These are phyloP conservation scores for Dactylonectria estremocensis DNA, from an alignment of 2,329 filamentous ascomycete species.

Conservation along the genomic window DNA sequence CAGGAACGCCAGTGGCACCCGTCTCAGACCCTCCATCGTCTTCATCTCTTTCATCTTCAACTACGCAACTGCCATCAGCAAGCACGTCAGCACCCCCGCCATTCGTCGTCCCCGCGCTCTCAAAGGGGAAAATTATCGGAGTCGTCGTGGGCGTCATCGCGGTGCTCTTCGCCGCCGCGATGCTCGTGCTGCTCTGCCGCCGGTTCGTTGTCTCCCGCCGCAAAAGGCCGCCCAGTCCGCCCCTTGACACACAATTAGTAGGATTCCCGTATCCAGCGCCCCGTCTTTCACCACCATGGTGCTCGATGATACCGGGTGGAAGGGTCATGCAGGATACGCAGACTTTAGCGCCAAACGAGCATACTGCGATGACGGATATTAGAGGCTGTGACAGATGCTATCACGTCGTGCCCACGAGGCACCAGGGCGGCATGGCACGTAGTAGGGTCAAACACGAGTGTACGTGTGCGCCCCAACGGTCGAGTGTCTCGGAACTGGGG, in stretches of 20 bases:
- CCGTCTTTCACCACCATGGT: slow-evolving; percentile 2
- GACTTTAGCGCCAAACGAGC: not conserved
- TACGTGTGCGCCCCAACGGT: not conserved
- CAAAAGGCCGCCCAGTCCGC: not conserved
- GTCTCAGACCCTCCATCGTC: not conserved
- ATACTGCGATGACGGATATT: not conserved
- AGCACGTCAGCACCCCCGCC: not conserved
- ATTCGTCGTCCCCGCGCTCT: not conserved
- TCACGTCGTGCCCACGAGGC: not conserved
- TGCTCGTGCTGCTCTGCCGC: not conserved
- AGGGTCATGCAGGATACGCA: not conserved
- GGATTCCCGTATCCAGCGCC: slow-evolving; percentile 18
- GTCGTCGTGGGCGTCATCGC: slow-evolving; percentile 8
- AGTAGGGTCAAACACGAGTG: not conserved
- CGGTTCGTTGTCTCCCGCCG: slow-evolving; percentile 1
- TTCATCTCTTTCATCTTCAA: not conserved
- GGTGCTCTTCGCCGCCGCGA: not conserved
- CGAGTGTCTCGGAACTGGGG: not conserved
- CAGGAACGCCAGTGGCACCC: not conserved
- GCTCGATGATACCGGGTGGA: not conserved
- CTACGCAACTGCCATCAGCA: not conserved
- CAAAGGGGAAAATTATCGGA: not conserved
- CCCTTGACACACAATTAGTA: slow-evolving; percentile 16
- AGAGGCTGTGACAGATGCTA: not conserved
- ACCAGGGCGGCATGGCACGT: not conserved